phyloP scores from a whole-genome alignment of 2,329 filamentous ascomycete species.

The Fusarium circinatum region DNA sequence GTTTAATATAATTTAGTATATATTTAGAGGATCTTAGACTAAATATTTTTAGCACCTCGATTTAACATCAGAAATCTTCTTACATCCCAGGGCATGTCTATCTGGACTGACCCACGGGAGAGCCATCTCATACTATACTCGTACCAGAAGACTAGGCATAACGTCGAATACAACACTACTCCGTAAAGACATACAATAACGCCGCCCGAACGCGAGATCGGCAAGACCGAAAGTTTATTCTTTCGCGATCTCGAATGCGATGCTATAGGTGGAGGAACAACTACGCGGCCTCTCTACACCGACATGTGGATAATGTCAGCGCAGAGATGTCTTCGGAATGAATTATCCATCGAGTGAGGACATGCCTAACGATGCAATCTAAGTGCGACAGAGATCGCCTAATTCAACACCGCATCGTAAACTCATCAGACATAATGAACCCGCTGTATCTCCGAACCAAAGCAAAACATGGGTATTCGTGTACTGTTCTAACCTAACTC shows the following conservation, averaged over 20 bases:
- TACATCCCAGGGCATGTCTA: no score
- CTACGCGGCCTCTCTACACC: not conserved
- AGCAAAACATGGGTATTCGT: not conserved
- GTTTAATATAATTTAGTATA: no score
- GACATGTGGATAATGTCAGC: not conserved
- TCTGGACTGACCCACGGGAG: not conserved
- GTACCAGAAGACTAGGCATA: not conserved
- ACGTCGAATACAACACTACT: not conserved
- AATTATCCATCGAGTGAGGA: not conserved
- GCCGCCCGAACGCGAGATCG: not conserved
- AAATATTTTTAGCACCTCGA: no score
- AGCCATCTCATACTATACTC: not conserved
- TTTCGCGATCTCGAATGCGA: not conserved
- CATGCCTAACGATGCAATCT: fast-evolving
- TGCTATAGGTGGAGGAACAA: not conserved
- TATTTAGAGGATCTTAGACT: no score
- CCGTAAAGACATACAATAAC: not conserved
- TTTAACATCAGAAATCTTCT: no score
- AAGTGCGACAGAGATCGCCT: not conserved
- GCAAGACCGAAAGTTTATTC: not conserved
- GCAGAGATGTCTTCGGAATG: no score
- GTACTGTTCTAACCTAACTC: not conserved
- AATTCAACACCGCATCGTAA: not conserved
- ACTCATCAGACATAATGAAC: not conserved
- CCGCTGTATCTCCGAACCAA: not conserved